Evolutionary conservation across 164 flowering plant species (phyloP).

Genomic region (Pachysandra terminalis): DNA sequence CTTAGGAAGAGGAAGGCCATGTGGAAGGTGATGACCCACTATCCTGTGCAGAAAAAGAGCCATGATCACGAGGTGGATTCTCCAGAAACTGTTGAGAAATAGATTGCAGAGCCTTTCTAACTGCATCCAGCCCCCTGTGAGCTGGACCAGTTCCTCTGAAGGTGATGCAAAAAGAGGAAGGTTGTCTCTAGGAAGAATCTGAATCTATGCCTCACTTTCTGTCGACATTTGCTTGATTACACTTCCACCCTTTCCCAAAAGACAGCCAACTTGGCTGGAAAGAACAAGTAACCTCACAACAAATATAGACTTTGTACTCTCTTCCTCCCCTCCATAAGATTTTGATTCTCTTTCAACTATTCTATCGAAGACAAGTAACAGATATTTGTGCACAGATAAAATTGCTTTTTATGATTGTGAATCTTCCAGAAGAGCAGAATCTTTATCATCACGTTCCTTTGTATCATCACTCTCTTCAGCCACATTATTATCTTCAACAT

Average conservation of each 20-base stretch:
- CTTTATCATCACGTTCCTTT: conserved; percentile 33
- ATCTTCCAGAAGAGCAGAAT: conserved; percentile 29
- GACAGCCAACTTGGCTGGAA: conserved; percentile 73
- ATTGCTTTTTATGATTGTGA: conserved; percentile 30
- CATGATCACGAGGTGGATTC: conserved; percentile 50
- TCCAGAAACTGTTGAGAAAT: conserved; percentile 72
- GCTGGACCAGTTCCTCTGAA: conserved; percentile 80
- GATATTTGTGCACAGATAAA: conserved; percentile 64
- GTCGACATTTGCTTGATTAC: conserved; percentile 78
- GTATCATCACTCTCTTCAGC: no score
- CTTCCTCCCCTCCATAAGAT: conserved; percentile 40
- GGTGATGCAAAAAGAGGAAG: conserved; percentile 72
- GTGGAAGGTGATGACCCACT: conserved; percentile 39
- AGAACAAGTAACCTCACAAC: conserved; percentile 66
- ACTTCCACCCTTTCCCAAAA: no score
- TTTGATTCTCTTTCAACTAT: conserved; percentile 53
- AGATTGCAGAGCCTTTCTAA: no score
- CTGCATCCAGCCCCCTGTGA: conserved; percentile 66
- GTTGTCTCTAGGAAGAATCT: conserved; percentile 80
- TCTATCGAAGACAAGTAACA: conserved; percentile 72
- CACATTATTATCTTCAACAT: no score
- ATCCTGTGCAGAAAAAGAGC: conserved; percentile 33
- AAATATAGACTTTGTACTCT: conserved; percentile 31
- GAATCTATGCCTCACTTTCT: conserved; percentile 88
- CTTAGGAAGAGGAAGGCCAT: conserved; percentile 31